Percentiles rank a stretch among this genome's conserved stretches.
Conservation (phyloP, 1,139 yeast species). For the Hanseniaspora gamundiae region DNA sequence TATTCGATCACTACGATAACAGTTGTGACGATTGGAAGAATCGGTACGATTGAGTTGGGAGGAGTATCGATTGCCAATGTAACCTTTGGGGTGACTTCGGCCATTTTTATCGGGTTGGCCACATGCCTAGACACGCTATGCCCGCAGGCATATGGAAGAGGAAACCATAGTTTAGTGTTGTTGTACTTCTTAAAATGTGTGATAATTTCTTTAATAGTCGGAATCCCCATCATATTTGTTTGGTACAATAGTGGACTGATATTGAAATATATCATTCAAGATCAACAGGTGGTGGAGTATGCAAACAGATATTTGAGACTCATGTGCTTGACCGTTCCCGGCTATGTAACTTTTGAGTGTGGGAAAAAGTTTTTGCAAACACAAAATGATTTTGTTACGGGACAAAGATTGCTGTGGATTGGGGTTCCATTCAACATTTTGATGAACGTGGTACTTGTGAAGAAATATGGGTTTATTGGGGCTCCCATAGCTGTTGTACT, state of each 20-base stretch:
- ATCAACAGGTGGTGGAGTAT: slow-evolving; percentile 23
- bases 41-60: slow-evolving; percentile 34
- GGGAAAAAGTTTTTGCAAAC: slow-evolving; percentile 33
- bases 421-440: slow-evolving; percentile 30
- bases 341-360: slow-evolving; percentile 30
- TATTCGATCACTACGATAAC: slow-evolving; percentile 34
- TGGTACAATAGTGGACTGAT: slow-evolving; percentile 32
- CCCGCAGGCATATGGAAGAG: slow-evolving; percentile 40
- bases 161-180: slow-evolving; percentile 28
- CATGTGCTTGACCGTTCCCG: slow-evolving; percentile 29
- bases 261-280: slow-evolving; percentile 25
- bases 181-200: slow-evolving; percentile 34
- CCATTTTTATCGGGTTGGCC: slow-evolving; percentile 43
- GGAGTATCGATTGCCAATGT: slow-evolving; percentile 39
- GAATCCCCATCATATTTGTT: slow-evolving; percentile 26
- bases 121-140: slow-evolving; percentile 42
- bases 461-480: slow-evolving; percentile 28
- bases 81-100: slow-evolving; percentile 38
- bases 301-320: slow-evolving; percentile 28
- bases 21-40: slow-evolving; percentile 34
- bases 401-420: slow-evolving; percentile 29
- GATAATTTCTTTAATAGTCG: slow-evolving; percentile 27
- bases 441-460: slow-evolving; percentile 28
- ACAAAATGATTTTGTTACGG: slow-evolving; percentile 31
- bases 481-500: slow-evolving; percentile 32